phyloP scores from a whole-genome alignment of 208 protist species.

The Blechomonas ayalai region DNA sequence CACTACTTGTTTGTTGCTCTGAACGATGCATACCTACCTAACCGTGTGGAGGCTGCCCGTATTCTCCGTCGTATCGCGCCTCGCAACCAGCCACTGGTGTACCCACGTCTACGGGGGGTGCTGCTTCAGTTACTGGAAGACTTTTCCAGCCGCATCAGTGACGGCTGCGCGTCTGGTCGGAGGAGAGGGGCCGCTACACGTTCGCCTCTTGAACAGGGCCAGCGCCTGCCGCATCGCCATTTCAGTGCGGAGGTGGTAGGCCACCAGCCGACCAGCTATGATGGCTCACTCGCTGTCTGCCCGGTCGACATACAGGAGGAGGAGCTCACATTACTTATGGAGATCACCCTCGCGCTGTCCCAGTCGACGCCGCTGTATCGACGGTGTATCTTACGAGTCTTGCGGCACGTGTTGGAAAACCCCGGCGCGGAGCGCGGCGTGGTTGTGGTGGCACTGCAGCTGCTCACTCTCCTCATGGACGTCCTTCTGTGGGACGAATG shows the following conservation, averaged over 20 bases:
- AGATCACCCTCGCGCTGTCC: slow-evolving; percentile 18
- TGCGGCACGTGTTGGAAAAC: slow-evolving; percentile 23
- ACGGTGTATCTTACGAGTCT: slow-evolving; percentile 21
- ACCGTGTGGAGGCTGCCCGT: slow-evolving; percentile 45
- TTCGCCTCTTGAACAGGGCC: slow-evolving; percentile 1
- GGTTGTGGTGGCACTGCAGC: slow-evolving; percentile 46
- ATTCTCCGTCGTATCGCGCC: slow-evolving; percentile 59
- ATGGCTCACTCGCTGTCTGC: not conserved
- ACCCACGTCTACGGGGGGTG: slow-evolving; percentile 61
- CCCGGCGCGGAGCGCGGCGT: slow-evolving; percentile 17
- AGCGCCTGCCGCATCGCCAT: slow-evolving; percentile 1
- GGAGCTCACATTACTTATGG: slow-evolving; percentile 23
- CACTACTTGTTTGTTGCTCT: slow-evolving; percentile 57
- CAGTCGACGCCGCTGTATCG: slow-evolving; percentile 38
- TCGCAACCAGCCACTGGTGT: slow-evolving; percentile 39
- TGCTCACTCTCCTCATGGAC: slow-evolving; percentile 64
- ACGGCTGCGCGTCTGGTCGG: not conserved
- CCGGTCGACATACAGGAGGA: slow-evolving; percentile 7
- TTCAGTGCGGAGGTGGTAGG: not conserved
- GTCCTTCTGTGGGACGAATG: slow-evolving; percentile 53
- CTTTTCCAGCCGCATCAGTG: slow-evolving; percentile 14
- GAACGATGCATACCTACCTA: slow-evolving; percentile 55
- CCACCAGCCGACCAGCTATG: not conserved
- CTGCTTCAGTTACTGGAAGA: slow-evolving; percentile 45
- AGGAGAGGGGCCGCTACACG: no score